A percentile compares a stretch with the other conserved stretches of the same genome.
These are phyloP conservation scores for Symbiodinium pilosum DNA, from an alignment of 73 alveolate species.

Conservation along the genomic window DNA sequence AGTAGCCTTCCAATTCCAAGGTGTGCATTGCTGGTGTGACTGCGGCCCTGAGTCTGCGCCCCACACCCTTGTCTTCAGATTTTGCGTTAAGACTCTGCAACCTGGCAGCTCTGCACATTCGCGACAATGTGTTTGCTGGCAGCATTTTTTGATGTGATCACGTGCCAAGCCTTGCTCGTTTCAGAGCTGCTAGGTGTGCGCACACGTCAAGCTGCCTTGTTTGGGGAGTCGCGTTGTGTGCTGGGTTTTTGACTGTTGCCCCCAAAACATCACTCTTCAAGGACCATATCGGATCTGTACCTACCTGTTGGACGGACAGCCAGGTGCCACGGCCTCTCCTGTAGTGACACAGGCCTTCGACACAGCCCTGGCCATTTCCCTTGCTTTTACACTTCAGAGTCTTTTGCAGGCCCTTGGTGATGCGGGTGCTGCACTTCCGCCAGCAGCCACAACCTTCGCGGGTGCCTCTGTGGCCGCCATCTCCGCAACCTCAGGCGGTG, in stretches of 20 bases:
- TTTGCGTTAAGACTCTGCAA: too few species aligned
- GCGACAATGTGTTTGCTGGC: too few species aligned
- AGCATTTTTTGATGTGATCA: too few species aligned
- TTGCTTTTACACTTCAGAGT: neutral
- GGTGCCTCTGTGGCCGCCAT: neutral
- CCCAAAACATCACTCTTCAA: too few species aligned
- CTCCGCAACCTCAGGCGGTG: neutral
- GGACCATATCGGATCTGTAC: too few species aligned
- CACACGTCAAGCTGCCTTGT: neutral
- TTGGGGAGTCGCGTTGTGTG: neutral
- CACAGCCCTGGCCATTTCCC: neutral
- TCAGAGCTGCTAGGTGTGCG: neutral
- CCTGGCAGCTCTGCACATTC: too few species aligned
- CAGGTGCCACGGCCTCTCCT: neutral
- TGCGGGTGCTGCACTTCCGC: neutral
- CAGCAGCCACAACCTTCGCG: neutral
- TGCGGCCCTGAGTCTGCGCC: neutral
- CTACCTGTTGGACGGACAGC: too few species aligned
- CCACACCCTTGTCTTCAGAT: too few species aligned
- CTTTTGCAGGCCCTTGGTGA: neutral
- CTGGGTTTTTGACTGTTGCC: too few species aligned
- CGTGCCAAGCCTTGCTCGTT: too few species aligned
- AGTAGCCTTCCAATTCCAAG: too few species aligned
- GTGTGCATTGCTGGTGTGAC: neutral
- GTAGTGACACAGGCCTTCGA: neutral